Conservation (phyloP, 352 stramenopile species). For the Phytophthora vignae region DNA sequence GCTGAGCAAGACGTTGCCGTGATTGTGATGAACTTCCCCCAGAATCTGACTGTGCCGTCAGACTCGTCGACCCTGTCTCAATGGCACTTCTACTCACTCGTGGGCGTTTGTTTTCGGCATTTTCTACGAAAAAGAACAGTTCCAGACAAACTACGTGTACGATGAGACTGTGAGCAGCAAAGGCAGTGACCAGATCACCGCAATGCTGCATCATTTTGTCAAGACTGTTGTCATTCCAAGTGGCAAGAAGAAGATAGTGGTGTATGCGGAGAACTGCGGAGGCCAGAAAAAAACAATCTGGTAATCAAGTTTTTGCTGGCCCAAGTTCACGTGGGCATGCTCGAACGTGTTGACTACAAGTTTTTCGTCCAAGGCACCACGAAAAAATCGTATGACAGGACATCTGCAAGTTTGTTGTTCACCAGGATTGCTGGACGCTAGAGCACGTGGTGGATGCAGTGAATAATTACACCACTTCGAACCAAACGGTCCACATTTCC, state of each 20-base stretch:
- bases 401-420: slow-evolving; percentile 16
- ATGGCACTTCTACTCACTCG: slow-evolving; percentile 26
- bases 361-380: slow-evolving; percentile 33
- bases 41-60: slow-evolving; percentile 25
- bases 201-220: slow-evolving; percentile 19
- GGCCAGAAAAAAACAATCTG: slow-evolving; percentile 33
- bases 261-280: slow-evolving; percentile 26
- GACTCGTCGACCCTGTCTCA: slow-evolving; percentile 17
- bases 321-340: slow-evolving; percentile 14
- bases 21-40: slow-evolving; percentile 30
- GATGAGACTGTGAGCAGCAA: slow-evolving; percentile 9
- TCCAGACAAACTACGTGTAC: slow-evolving; percentile 25
- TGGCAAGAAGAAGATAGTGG: not conserved
- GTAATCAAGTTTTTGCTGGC: slow-evolving; percentile 21
- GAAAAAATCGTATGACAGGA: slow-evolving; percentile 28
- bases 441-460: slow-evolving; percentile 14
- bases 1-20: slow-evolving; percentile 1
- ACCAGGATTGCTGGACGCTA: slow-evolving; percentile 17
- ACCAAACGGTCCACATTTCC: slow-evolving; percentile 5
- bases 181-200: slow-evolving; percentile 9
- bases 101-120: slow-evolving; percentile 29
- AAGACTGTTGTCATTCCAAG: not conserved
- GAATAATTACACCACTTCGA: not conserved
- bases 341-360: slow-evolving; percentile 20
- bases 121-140: slow-evolving; percentile 13